Base-by-base conservation (phyloP, 192 early-diverging fungal species). In the Coemansia reversa region DNA sequence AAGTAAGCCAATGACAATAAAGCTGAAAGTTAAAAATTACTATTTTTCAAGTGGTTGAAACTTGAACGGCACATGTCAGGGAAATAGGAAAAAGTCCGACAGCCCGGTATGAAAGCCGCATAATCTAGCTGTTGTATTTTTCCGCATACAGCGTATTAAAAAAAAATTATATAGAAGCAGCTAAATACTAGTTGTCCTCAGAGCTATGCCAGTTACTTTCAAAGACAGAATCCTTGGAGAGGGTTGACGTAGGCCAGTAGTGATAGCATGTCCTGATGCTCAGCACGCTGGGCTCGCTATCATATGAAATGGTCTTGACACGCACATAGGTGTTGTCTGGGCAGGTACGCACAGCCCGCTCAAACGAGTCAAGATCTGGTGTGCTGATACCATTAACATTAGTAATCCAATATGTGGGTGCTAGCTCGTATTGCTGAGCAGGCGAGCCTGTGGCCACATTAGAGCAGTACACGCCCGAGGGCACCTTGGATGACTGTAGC, bases 191-290 rank as follows among this genome's bases (percentile, higher is more conserved):
- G 9, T 25, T 18, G 29, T 9, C 18, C 53, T 24, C 16, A 27
- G 53, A 55, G 22, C 52, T 65, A 42, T 70, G 73, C 85, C 85
- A 86, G 23, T 83, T 84, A 61, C 75, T 75, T 25, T 63, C 68
- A 19, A 71, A 25, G 1, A 64, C 55, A 14, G 72, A 57, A 48
- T 87, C 84, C 19, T 73, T 76, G 33, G 82, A 29, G 23, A 91
- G 68, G 51, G 86, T 82, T 45, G 83, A 83, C 0, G 89, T 88
- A 9, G 83, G 82, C 88, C 88, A 91, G 67, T 91, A 91, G 72
- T 89, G 87, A 24, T 88, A 83, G 79, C 86, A 87, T 30, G 86
- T 62, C 59, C 89, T 91, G 69, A 91, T 70, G n/a, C 84, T 87
- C 51, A 88, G 79, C 50, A 91, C 85, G 11, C 75, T 69, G 0